Conservation (phyloP, 352 stramenopile species). For the Phytophthora fragariaefolia region DNA sequence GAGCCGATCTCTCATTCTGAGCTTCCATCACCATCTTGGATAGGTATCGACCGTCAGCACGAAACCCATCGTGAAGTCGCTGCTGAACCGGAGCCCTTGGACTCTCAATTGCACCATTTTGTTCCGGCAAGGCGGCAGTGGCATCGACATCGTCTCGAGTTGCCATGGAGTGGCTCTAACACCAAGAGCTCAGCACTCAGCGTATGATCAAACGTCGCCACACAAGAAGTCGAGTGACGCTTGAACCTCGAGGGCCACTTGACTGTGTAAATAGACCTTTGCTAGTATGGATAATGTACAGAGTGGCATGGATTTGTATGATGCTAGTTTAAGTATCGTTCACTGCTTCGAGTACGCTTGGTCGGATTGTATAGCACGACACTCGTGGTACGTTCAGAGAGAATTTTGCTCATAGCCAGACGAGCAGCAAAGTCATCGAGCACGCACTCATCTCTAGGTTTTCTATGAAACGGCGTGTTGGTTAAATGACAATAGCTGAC, state of each 20-base stretch:
- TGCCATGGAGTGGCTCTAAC: slow-evolving; percentile 34
- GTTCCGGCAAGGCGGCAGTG: neutral
- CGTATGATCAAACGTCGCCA: slow-evolving; percentile 11
- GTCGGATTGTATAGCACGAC: too few relatives aligned
- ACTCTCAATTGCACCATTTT: neutral
- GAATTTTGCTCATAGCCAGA: too few relatives aligned
- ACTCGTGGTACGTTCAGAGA: too few relatives aligned
- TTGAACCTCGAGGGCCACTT: slow-evolving; percentile 20
- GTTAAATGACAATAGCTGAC: too few relatives aligned
- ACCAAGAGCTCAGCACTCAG: too few relatives aligned
- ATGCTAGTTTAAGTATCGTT: too few relatives aligned
- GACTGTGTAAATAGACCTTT: slow-evolving; percentile 14
- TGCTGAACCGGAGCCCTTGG: slow-evolving; percentile 42
- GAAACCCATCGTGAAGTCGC: slow-evolving; percentile 59
- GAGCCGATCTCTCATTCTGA: slow-evolving; percentile 37
- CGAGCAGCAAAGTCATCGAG: too few relatives aligned
- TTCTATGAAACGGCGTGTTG: too few relatives aligned
- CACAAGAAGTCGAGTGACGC: slow-evolving; percentile 14
- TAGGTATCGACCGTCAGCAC: slow-evolving; percentile 56
- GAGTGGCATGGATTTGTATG: too few relatives aligned
- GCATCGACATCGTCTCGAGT: neutral
- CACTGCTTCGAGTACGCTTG: too few relatives aligned
- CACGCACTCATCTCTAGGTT: too few relatives aligned
- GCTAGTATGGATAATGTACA: too few relatives aligned
- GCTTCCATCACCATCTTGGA: slow-evolving; percentile 46